These are phyloP conservation scores for Blastobotrys americana DNA, from an alignment of 805 yeast genomes.

Conservation along the genomic window DNA sequence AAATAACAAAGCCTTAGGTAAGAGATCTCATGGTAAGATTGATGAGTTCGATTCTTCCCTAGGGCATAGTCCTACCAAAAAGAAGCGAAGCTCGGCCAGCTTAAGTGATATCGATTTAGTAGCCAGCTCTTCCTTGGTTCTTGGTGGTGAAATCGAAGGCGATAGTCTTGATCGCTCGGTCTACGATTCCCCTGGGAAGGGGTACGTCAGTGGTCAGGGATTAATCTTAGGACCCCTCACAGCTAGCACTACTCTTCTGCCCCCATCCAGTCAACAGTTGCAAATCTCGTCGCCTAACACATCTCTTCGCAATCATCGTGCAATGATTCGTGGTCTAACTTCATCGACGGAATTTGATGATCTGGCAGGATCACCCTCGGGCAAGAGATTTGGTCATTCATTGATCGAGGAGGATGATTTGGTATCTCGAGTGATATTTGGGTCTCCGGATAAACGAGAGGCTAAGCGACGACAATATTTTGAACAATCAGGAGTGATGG, in stretches of 20 bases:
- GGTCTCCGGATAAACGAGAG: conserved; percentile 32
- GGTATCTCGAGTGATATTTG: conserved; percentile 31
- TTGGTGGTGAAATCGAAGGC: background rate
- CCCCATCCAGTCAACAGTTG: conserved; percentile 2
- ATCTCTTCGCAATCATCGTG: conserved; percentile 25
- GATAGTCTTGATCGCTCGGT: background rate
- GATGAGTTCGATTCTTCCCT: background rate
- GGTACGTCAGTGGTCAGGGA: conserved; percentile 6
- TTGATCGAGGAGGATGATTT: conserved; percentile 27
- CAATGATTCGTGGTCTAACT: conserved; percentile 20
- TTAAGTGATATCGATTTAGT: background rate
- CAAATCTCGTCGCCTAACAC: conserved; percentile 20
- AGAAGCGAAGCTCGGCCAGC: background rate
- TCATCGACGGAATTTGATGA: conserved; percentile 34
- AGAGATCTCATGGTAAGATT: conserved; percentile 1
- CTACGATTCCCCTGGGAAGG: conserved; percentile 6
- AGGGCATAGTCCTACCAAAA: conserved; percentile 2
- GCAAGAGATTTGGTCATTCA: conserved; percentile 4
- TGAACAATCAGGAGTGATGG: conserved; percentile 23
- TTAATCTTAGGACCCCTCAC: conserved; percentile 16
- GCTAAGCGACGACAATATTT: conserved; percentile 23
- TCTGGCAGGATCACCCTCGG: conserved; percentile 16
- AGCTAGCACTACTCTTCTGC: conserved; percentile 3
- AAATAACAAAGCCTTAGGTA: background rate
- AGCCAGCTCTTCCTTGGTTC: background rate